A percentile compares a stretch with the other conserved stretches of the same genome.
phyloP scores from a whole-genome alignment of 805 yeast genomes.

The Clavispora vitiphila region DNA sequence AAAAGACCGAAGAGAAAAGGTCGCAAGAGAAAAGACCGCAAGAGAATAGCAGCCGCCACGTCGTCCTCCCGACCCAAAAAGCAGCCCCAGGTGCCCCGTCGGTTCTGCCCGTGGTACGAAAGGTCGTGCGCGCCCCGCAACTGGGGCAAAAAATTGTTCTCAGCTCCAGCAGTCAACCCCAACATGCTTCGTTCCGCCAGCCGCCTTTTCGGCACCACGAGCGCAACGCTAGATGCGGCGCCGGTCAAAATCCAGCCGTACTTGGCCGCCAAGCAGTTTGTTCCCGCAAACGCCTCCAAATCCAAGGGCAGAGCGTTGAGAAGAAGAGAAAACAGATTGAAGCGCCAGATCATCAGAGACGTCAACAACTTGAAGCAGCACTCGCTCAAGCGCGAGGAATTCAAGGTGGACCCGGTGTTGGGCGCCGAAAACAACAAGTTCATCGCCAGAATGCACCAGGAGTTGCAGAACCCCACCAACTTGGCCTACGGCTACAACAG shows the following conservation, averaged over 20 bases:
- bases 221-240: conserved; percentile 6
- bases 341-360: conserved; percentile 35
- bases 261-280: conserved; percentile 35
- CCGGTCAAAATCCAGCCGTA: conserved; percentile 8
- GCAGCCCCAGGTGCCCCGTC: too few species aligned
- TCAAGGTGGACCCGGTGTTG: conserved; percentile 73
- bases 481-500: conserved; percentile 56
- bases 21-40: too few species aligned
- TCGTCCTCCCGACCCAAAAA: neutral
- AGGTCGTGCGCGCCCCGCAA: conserved; percentile 1
- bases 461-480: conserved; percentile 59
- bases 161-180: neutral
- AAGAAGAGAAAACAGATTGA: conserved; percentile 36
- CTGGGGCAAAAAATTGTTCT: neutral
- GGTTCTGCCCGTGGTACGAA: too few species aligned
- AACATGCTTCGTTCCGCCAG: conserved; percentile 10
- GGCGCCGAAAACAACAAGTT: conserved; percentile 68
- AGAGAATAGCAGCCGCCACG: too few species aligned
- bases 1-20: too few species aligned
- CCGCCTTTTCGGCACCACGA: conserved; percentile 6
- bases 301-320: conserved; percentile 31
- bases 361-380: conserved; percentile 38
- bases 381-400: conserved; percentile 25
- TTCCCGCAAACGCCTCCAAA: conserved; percentile 26
- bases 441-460: conserved; percentile 59